Evolutionary conservation across 1,139 yeast genomes (phyloP).

Genomic region (Pichia sp.): DNA sequence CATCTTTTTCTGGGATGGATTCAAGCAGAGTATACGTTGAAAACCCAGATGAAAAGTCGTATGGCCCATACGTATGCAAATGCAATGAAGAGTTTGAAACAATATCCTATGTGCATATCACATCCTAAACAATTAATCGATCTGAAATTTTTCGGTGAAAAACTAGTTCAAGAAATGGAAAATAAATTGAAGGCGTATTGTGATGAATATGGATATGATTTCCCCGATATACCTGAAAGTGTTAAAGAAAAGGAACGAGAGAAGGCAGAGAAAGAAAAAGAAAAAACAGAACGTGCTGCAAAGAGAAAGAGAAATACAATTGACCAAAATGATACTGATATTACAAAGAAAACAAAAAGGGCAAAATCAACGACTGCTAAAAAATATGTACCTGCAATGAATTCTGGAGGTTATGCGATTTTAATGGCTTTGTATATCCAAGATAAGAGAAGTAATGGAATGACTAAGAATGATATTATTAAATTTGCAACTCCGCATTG

Average conservation of each 20-base stretch:
- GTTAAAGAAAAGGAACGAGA: conserved; percentile 12
- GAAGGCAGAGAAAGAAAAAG: neutral
- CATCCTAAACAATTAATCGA: conserved; percentile 48
- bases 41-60: conserved; percentile 38
- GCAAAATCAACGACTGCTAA: conserved; percentile 30
- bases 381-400: conserved; percentile 64
- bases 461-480: conserved; percentile 57
- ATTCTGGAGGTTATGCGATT: conserved; percentile 88
- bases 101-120: conserved; percentile 37
- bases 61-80: conserved; percentile 41
- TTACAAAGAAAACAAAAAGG: conserved; percentile 24
- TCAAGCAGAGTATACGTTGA: conserved; percentile 41
- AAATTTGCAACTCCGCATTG: conserved; percentile 55
- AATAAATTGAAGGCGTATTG: conserved; percentile 43
- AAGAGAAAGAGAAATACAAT: neutral
- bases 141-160: conserved; percentile 58
- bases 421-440: conserved; percentile 54
- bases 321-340: neutral
- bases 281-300: neutral
- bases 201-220: conserved; percentile 33
- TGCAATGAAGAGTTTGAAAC: conserved; percentile 43
- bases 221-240: conserved; percentile 32
- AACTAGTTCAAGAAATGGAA: conserved; percentile 45
- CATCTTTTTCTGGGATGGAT: conserved; percentile 48
- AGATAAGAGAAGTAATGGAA: conserved; percentile 46